These are phyloP conservation scores for Rhizopogon salebrosus DNA, from an alignment of 768 basidiomycete genomes.

Conservation along the genomic window DNA sequence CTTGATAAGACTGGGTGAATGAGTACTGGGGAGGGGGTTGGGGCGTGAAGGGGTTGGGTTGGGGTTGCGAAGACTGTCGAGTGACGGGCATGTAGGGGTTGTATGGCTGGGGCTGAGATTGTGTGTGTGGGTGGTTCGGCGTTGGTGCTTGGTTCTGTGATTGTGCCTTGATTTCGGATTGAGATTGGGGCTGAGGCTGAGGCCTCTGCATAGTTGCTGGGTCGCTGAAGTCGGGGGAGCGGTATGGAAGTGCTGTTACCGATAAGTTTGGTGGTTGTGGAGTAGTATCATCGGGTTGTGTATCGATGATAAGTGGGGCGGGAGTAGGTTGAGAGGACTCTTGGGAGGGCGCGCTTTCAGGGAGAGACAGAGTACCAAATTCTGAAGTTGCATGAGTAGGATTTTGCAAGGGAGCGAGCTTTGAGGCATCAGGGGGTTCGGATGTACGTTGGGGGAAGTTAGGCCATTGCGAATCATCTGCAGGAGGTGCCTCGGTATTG, in stretches of 20 bases:
- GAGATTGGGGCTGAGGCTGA: background rate
- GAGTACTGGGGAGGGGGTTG: conserved; percentile 11
- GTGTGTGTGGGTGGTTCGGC: conserved; percentile 1
- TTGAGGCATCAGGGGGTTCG: background rate
- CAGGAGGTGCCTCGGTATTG: conserved; percentile 10
- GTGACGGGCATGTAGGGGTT: conserved; percentile 1
- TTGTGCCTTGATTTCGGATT: background rate
- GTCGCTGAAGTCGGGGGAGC: conserved; percentile 18
- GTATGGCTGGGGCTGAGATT: background rate
- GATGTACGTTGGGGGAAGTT: conserved; percentile 14
- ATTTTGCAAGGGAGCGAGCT: background rate
- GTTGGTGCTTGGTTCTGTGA: conserved; percentile 2
- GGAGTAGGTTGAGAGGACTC: background rate
- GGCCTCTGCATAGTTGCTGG: conserved; percentile 15
- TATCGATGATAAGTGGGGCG: background rate
- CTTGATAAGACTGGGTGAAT: conserved; percentile 2
- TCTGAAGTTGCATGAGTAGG: background rate
- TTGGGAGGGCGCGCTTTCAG: background rate
- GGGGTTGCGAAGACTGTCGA: background rate
- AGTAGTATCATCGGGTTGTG: background rate
- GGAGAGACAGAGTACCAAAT: background rate
- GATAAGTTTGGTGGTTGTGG: background rate
- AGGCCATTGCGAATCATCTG: conserved; percentile 13
- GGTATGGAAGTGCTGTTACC: background rate
- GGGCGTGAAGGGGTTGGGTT: conserved; percentile 3